Evolutionary conservation across 331 rosid species (phyloP).

Genomic region (Rosa hybrid): DNA sequence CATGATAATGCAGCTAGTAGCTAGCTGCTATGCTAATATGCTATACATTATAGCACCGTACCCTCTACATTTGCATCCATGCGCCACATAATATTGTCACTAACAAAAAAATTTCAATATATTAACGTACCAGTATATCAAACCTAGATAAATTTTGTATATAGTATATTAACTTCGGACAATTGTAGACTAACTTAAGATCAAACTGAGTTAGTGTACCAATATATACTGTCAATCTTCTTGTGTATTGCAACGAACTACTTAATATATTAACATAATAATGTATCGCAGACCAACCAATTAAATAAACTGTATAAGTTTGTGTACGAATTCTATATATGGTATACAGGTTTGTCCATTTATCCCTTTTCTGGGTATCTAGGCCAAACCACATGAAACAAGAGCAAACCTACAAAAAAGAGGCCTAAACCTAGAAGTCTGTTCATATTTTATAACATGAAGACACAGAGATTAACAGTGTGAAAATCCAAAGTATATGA

Average conservation of each 20-base stretch:
- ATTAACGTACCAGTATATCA: no score
- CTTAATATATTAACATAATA: background rate
- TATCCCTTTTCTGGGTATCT: background rate
- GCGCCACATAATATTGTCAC: no score
- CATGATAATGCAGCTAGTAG: background rate
- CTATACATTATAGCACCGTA: background rate
- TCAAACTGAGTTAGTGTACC: background rate
- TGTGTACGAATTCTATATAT: background rate
- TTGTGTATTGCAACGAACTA: background rate
- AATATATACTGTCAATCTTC: background rate
- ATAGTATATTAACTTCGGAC: no score
- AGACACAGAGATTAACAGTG: background rate
- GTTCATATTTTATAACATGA: background rate
- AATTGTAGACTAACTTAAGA: background rate
- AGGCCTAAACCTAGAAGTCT: conserved; percentile 1
- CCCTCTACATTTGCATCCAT: background rate
- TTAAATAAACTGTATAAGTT: background rate
- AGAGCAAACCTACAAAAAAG: background rate
- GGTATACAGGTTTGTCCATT: background rate
- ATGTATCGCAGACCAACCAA: background rate
- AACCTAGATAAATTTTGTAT: no score
- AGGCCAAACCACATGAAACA: background rate
- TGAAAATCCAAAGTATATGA: background rate
- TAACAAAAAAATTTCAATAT: no score
- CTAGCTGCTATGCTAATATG: background rate